Evolutionary conservation across 2,329 filamentous ascomycete genomes (phyloP), one percentile per base, ranked within the genome.

Genomic region (Colletotrichum euphorbiae): DNA sequence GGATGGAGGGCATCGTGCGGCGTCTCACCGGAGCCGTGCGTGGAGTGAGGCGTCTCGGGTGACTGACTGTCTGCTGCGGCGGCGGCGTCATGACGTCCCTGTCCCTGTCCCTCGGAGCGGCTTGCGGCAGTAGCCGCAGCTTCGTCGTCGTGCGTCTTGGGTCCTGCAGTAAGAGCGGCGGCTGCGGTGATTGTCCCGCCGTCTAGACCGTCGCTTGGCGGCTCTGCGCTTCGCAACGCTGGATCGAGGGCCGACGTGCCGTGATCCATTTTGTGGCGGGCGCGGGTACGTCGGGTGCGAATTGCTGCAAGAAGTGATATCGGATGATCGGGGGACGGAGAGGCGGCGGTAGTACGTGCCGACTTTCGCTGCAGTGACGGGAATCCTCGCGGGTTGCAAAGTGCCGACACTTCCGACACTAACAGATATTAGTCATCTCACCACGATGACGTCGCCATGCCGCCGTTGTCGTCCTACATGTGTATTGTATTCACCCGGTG

Each of bases 351-450:
- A 55, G 43, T 31, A 60, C 43, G 55, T 70, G 61, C 69, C 69
- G 69, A 70, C 60, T n/a, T 67, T 42, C 24, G 31, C 36, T 55
- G 11, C 12, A 17, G 48, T 12, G 42, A n/a, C n/a, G n/a, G n/a
- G n/a, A 46, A 40, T 46, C 61, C 38, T 43, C 33, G 51, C 48
- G 63, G 57, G 43, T 12, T 55, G 19, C 21, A 17, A 40, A 54
- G n/a, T 45, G 64, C 68, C 68, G 68, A 69, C 36, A 36, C 43
- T 64, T 38, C 68, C 68, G 68, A 69, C 46, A 38, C 62, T 52
- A 45, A 45, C 43, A 43, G 24, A 11, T 40, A 67, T 69, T 69
- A 67, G 62, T 69, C 67, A 59, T 33, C 8, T 24, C 36, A 31
- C 24, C 46, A n/a, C 46, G 21, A 13, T 5, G 46, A 28, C 1